Evolutionary conservation across 441 rosid genomes (phyloP), one percentile per base, ranked within the genome.

Genomic region (Populus trichocarpa): DNA sequence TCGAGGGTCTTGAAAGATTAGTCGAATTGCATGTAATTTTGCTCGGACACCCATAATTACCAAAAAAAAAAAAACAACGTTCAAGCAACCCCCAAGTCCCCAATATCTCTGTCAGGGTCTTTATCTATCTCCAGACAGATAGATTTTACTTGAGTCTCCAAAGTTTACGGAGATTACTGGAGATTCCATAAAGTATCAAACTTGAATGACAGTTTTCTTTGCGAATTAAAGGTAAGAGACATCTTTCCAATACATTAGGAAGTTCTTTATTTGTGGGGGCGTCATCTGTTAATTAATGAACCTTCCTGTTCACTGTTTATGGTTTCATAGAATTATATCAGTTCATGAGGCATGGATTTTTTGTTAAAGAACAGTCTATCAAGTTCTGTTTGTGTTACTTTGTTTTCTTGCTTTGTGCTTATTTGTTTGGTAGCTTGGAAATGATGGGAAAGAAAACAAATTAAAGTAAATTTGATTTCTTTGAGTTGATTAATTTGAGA

Each of bases 31-130:
- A n/a, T n/a, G n/a, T n/a, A n/a, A n/a, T n/a, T n/a, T n/a, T n/a
- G n/a, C n/a, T n/a, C n/a, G n/a, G n/a, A n/a, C n/a, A n/a, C n/a
- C n/a, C n/a, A n/a, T n/a, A n/a, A n/a, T n/a, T n/a, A n/a, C n/a
- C n/a, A n/a, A n/a, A n/a, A n/a, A n/a, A n/a, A n/a, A n/a, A n/a
- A n/a, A n/a, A n/a, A n/a, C n/a, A n/a, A n/a, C 85, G 72, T 85
- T 73, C 71, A 88, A 86, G 91, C 87, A 81, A 86, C 46, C 77
- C 71, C 33, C 25, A 25, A 25, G 25, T 25, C 25, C 25, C 25
- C 25, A 36, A 14, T 74, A 12, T 59, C 80, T 68, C 57, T 4
- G 10, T 74, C 25, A 1, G 25, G 25, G 35, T 50, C 69, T 33
- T 9, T 61, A 2, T 77, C 70, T 57, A 78, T 53, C 64, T 71